A percentile compares a stretch with the other conserved stretches of the same genome.
phyloP scores from a whole-genome alignment of 2,329 filamentous ascomycete genomes.

The Lachnellula arida region DNA sequence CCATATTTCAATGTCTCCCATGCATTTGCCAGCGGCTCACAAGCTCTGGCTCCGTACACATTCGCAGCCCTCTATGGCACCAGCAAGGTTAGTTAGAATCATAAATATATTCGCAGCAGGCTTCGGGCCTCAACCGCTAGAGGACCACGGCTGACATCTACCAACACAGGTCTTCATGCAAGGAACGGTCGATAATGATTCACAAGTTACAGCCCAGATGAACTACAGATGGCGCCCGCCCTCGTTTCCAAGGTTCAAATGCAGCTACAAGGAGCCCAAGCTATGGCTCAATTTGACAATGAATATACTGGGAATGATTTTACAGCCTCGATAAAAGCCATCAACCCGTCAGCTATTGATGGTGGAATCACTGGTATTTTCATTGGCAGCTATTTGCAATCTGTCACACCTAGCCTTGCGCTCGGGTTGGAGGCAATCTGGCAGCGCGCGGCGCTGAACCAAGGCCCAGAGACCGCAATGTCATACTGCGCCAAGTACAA shows the following conservation, averaged over 20 bases:
- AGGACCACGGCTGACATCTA: conserved; percentile 18
- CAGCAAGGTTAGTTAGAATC: conserved; percentile 65
- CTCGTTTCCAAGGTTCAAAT: conserved; percentile 84
- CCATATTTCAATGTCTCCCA: conserved; percentile 97
- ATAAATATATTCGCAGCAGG: not conserved
- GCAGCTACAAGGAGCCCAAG: conserved; percentile 76
- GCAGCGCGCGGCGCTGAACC: conserved; percentile 79
- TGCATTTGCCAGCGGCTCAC: conserved; percentile 87
- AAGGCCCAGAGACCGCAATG: conserved; percentile 84
- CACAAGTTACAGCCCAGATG: conserved; percentile 79
- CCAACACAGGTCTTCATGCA: conserved; percentile 78
- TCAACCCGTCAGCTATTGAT: conserved; percentile 93
- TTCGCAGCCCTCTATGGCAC: conserved; percentile 94
- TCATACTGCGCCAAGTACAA: conserved; percentile 93
- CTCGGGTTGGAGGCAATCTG: conserved; percentile 90
- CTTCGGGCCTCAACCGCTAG: not conserved
- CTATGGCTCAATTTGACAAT: conserved; percentile 90
- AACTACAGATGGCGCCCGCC: conserved; percentile 82
- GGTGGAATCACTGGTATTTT: conserved; percentile 92
- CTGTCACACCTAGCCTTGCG: conserved; percentile 79
- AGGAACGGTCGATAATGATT: conserved; percentile 91
- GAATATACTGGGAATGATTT: conserved; percentile 95
- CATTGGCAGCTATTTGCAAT: conserved; percentile 93
- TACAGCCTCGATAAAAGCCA: conserved; percentile 83
- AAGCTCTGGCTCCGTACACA: conserved; percentile 88